phyloP scores from a whole-genome alignment of 1,284 basidiomycete species.

The Ganoderma meredithae region DNA sequence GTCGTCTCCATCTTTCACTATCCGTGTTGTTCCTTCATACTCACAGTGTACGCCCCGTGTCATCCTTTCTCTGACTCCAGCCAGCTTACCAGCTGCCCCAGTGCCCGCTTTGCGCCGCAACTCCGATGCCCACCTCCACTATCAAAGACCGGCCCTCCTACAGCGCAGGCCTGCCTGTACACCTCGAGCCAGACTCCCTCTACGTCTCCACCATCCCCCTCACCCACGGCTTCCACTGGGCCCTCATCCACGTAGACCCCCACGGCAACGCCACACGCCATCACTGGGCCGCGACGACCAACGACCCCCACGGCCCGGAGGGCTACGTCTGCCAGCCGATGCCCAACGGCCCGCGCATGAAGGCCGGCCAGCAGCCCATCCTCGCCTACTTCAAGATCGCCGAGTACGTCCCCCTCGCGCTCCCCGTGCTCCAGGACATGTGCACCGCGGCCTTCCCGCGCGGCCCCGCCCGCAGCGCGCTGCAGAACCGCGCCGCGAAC shows the following conservation, averaged over 20 bases:
- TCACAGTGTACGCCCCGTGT: conserved; percentile 9
- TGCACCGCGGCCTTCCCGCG: conserved; percentile 28
- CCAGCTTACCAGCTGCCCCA: conserved; percentile 9
- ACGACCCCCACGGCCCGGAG: conserved; percentile 28
- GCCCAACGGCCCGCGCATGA: conserved; percentile 25
- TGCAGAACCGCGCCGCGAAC: conserved; percentile 30
- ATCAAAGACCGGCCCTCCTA: conserved; percentile 20
- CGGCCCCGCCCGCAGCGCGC: conserved; percentile 24
- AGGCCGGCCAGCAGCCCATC: conserved; percentile 27
- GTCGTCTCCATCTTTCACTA: neutral
- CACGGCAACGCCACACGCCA: conserved; percentile 33
- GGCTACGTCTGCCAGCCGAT: conserved; percentile 33
- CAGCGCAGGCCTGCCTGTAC: conserved; percentile 13
- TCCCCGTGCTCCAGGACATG: conserved; percentile 20
- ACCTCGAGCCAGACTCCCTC: conserved; percentile 22
- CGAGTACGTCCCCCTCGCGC: conserved; percentile 23
- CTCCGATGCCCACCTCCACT: conserved; percentile 19
- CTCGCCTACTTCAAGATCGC: conserved; percentile 35
- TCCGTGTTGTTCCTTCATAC: neutral
- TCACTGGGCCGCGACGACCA: conserved; percentile 34
- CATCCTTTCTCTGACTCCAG: neutral
- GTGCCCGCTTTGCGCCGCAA: conserved; percentile 2
- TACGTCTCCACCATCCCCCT: conserved; percentile 33
- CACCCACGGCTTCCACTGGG: conserved; percentile 34
- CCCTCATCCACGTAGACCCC: conserved; percentile 31